A percentile compares a stretch with the other conserved stretches of the same genome.
Evolutionary conservation across 352 stramenopile genomes (phyloP).

Genomic region (Globisporangium polare): DNA sequence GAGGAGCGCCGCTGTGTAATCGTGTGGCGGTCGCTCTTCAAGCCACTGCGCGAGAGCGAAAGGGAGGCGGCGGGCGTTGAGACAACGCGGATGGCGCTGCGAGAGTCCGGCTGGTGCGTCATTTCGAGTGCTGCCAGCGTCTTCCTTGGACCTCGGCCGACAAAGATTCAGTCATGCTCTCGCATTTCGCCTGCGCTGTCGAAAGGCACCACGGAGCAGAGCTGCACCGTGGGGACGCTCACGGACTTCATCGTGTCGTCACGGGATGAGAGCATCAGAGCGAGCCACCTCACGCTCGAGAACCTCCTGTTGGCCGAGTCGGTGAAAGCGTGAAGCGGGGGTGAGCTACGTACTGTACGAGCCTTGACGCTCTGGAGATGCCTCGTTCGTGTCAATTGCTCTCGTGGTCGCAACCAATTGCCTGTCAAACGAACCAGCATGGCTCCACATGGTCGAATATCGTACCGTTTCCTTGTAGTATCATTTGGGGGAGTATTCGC

Average conservation of each 20-base stretch:
- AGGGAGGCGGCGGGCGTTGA: background rate
- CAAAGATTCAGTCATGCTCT: background rate
- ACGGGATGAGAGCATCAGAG: background rate
- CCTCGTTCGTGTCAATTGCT: too few relatives aligned
- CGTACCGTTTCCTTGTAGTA: too few relatives aligned
- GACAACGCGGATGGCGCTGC: background rate
- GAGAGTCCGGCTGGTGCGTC: background rate
- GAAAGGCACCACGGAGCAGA: background rate
- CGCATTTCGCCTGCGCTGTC: background rate
- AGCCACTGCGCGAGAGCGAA: background rate
- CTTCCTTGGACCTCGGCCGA: background rate
- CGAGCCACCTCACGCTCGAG: background rate
- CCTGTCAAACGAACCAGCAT: too few relatives aligned
- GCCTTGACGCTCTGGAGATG: too few relatives aligned
- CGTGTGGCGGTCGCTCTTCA: background rate
- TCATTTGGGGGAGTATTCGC: too few relatives aligned
- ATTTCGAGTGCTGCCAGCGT: background rate
- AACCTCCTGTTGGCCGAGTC: background rate
- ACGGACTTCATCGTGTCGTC: conserved; percentile 1
- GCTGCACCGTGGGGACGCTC: background rate
- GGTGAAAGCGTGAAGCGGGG: background rate
- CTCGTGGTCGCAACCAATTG: too few relatives aligned
- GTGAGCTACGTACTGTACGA: too few relatives aligned
- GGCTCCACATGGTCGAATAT: too few relatives aligned
- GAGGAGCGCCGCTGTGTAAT: background rate